Base-by-base conservation (phyloP, 768 basidiomycete species). In the Macrolepiota dolichaula region DNA sequence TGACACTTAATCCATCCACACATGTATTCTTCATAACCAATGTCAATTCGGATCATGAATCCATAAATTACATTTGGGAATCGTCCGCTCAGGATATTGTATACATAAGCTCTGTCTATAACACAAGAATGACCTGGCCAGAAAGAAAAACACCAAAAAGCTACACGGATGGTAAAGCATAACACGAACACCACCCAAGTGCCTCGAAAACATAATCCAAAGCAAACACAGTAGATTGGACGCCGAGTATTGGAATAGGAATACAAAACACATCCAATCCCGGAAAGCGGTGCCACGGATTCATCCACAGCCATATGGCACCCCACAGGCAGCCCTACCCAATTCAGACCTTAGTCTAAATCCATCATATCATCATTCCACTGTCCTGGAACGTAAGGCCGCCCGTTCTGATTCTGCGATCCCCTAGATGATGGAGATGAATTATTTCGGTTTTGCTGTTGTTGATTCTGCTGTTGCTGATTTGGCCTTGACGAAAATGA, bases 341-440 rank as follows among this genome's bases (percentile, higher is more conserved):
- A 36, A 38, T 22, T 24, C 17, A 35, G 15, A 2, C 24, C 36
- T 59, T 50, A 59, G 17, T 59, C 57, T 37, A 59, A 42, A 51
- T 59, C 57, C 57, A 51, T 40, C 49, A 51, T 27, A 40, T 59
- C 57, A 32, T 59, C 57, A 1, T 13, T 47, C 55, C 57, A 59
- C 49, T 59, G 49, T 27, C 57, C 57, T 40, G 57, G 57, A 32
- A 59, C 25, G 22, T 51, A 50, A 13, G 57, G 57, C n/a, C 37
- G 57, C n/a, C 35, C 24, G 15, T 40, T 32, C 47, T 35, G 46
- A 22, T 55, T 44, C 55, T 24, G 17, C 17, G 29, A 24, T 17
- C 29, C 25, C n/a, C 12, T 32, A 10, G 27, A 27, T 12, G 47
- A 44, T 27, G 24, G 13, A 25, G 32, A 56, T n/a, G 24, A 25